Base-by-base conservation (phyloP, 306 rosid genomes). In the Cicer bijugum region DNA sequence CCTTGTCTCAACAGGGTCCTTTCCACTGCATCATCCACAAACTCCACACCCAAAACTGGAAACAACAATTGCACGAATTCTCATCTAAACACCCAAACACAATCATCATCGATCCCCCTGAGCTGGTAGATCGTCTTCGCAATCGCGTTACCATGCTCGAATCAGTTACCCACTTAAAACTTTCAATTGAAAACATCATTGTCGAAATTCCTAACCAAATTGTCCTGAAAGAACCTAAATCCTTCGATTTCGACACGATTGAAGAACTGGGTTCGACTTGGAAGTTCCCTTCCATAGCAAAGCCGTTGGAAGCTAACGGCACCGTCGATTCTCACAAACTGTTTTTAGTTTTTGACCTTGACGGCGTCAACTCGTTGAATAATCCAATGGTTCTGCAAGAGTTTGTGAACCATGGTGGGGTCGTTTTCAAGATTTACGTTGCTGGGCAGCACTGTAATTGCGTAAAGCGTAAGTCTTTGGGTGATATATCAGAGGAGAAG, bases 331-430 rank as follows among this genome's bases (percentile, higher is more conserved):
- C 92, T 11, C 97, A 91, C 53, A 28, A 88, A 8, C 74, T 91
- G 80, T 75, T 5, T 8, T 11, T 91, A 81, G 88, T 84, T 6
- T 80, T 91, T 12, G 75, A 77, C 46, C n/a, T 6, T 2, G 76
- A 53, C 1, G 89, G 92, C 12, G 39, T 87, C 35, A 69, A 65
- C 61, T 39, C 52, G 28, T 11, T 84, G 46, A 75, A 46, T n/a
- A 8, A 44, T 11, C 85, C 86, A 2, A 39, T 85, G 20, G 79
- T 91, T 79, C 39, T 91, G 63, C 97, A 91, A 37, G 87, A 89
- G 56, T 91, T 89, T 42, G 84, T 87, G 81, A 85, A 91, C 73
- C 97, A 91, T n/a, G 89, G 92, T 7, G 94, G 92, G 0, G 89
- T 84, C 0, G 37, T 91, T 6, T 91, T 87, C 89, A 91, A 91